Conservation (phyloP, 202 grass and related monocot genomes). For the Carex sylvatica region DNA sequence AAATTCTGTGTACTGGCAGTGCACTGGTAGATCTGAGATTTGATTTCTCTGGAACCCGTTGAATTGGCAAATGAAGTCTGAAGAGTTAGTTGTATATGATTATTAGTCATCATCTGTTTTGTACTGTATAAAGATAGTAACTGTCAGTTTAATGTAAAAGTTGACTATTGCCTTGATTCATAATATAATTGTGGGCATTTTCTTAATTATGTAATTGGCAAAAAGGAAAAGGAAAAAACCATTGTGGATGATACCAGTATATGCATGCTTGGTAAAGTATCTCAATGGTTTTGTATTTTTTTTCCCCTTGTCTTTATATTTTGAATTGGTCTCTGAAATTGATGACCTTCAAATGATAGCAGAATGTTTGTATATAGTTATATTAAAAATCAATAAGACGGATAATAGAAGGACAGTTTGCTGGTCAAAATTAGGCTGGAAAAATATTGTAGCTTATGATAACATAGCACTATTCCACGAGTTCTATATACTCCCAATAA, state of each 20-base stretch:
- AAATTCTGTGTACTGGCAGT: background rate
- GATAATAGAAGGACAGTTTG: background rate
- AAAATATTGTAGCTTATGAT: background rate
- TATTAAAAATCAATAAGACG: background rate
- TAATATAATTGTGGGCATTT: background rate
- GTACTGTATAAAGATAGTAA: conserved; percentile 2
- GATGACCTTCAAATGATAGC: background rate
- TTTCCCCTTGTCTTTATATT: background rate
- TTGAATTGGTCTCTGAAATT: background rate
- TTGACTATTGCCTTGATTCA: background rate
- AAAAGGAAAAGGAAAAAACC: background rate
- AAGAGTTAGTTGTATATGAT: conserved; percentile 8
- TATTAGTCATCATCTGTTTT: background rate
- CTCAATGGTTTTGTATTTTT: background rate
- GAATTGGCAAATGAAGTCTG: background rate
- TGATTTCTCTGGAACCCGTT: background rate
- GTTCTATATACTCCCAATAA: background rate
- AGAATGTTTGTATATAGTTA: background rate
- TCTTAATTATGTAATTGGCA: background rate
- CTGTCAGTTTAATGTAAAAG: background rate
- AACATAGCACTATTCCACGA: background rate
- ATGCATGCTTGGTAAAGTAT: background rate
- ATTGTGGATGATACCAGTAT: background rate
- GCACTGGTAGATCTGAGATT: background rate
- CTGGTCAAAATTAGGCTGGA: background rate